Percentiles rank a stretch among this genome's conserved stretches.
These are phyloP conservation scores for Wolfiporia cocos DNA, from an alignment of 1,284 basidiomycete species.

Conservation along the genomic window DNA sequence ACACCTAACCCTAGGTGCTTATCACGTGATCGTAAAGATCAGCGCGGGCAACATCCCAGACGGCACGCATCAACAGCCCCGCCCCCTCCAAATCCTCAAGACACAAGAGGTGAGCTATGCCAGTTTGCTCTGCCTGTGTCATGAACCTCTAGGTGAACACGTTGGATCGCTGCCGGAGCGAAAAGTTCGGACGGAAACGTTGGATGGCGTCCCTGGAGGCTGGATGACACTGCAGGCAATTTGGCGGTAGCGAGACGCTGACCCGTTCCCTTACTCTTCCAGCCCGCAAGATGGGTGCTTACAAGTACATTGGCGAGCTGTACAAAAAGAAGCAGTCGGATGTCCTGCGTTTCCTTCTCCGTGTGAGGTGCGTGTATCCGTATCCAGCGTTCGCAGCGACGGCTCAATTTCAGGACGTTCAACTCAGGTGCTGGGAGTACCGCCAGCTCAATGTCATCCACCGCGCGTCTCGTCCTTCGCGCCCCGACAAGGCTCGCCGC, in stretches of 20 bases:
- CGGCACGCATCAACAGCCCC: slow-evolving; percentile 22
- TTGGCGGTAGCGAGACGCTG: slow-evolving; percentile 9
- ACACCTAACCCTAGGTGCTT: no score
- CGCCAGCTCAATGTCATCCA: slow-evolving; percentile 98
- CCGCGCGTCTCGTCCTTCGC: slow-evolving; percentile 95
- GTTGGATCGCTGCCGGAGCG: slow-evolving; percentile 3
- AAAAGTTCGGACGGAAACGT: slow-evolving; percentile 15
- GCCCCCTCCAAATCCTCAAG: slow-evolving; percentile 26
- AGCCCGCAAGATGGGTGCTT: slow-evolving; percentile 69
- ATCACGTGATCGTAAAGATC: no score
- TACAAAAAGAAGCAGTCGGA: slow-evolving; percentile 97
- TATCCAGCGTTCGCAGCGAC: neutral
- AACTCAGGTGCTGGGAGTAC: slow-evolving; percentile 95
- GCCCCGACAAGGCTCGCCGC: slow-evolving; percentile 98
- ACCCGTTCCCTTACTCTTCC: slow-evolving; percentile 7
- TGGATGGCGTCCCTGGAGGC: slow-evolving; percentile 21
- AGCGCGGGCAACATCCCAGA: no score
- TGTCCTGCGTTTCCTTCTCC: slow-evolving; percentile 97
- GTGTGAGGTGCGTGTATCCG: slow-evolving; percentile 74
- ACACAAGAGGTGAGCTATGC: slow-evolving; percentile 25
- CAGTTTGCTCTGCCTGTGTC: slow-evolving; percentile 10
- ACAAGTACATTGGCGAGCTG: slow-evolving; percentile 97
- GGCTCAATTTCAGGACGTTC: slow-evolving; percentile 3
- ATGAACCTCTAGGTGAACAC: slow-evolving; percentile 1
- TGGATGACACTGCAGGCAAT: slow-evolving; percentile 19